These are phyloP conservation scores for Exophiala phaeomuriformis DNA, from an alignment of 2,329 filamentous ascomycete genomes.

Conservation along the genomic window DNA sequence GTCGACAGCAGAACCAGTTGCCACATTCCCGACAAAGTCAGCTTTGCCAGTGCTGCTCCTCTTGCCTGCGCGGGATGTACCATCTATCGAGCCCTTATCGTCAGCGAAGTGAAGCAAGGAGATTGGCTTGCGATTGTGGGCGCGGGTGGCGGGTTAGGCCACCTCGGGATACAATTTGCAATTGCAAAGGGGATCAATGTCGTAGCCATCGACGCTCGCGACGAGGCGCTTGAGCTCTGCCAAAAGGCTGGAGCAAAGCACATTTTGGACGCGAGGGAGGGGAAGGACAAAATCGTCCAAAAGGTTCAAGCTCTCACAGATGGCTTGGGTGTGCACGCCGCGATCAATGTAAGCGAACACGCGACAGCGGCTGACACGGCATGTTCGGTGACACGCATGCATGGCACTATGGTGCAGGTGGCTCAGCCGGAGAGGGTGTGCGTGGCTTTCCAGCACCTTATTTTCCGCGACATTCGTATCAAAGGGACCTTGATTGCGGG, in stretches of 20 bases:
- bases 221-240: slow-evolving; percentile 46
- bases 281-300: slow-evolving; percentile 43
- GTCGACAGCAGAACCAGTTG: slow-evolving; percentile 45
- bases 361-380: slow-evolving; percentile 42
- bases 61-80: slow-evolving; percentile 52
- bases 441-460: slow-evolving; percentile 41
- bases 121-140: slow-evolving; percentile 43
- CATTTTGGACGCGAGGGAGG: slow-evolving; percentile 47
- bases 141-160: slow-evolving; percentile 48
- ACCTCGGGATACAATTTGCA: slow-evolving; percentile 48
- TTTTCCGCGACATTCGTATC: slow-evolving; percentile 49
- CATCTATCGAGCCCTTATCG: slow-evolving; percentile 43
- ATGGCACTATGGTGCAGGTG: slow-evolving; percentile 53
- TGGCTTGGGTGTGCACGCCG: slow-evolving; percentile 46
- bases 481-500: slow-evolving; percentile 43
- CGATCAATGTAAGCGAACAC: slow-evolving; percentile 50
- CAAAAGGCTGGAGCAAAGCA: slow-evolving; percentile 45
- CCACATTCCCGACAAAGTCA: slow-evolving; percentile 43
- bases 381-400: slow-evolving; percentile 53
- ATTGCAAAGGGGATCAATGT: slow-evolving; percentile 46
- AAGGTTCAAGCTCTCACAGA: slow-evolving; percentile 44
- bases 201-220: slow-evolving; percentile 49
- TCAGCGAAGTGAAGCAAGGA: slow-evolving; percentile 34
- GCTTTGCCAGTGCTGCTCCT: slow-evolving; percentile 48
- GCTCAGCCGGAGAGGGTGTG: slow-evolving; percentile 42